phyloP scores from a whole-genome alignment of 345 rosid species.

The Carallia brachiata region DNA sequence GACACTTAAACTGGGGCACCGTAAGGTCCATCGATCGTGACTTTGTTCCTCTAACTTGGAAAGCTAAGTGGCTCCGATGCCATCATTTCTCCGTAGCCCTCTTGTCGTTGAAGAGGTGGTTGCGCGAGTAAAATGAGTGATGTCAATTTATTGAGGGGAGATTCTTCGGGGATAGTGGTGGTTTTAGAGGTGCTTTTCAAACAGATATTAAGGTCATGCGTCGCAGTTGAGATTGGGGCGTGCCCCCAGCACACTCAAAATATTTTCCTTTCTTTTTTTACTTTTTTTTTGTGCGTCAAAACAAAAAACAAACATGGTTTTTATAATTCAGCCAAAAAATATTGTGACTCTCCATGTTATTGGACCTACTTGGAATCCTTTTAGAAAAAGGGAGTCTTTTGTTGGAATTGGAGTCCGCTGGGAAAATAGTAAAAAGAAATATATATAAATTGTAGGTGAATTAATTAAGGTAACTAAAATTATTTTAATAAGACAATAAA shows the following conservation, averaged over 20 bases:
- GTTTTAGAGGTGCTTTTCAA: conserved; percentile 48
- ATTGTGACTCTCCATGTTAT: too few species aligned
- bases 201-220: conserved; percentile 64
- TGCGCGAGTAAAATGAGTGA: conserved; percentile 47
- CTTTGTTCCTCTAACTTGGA: conserved; percentile 8
- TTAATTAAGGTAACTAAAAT: too few species aligned
- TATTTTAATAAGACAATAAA: too few species aligned
- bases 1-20: too few species aligned
- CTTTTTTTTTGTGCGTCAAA: too few species aligned
- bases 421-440: too few species aligned
- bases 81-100: conserved; percentile 36
- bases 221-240: conserved; percentile 55
- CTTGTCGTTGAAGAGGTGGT: conserved; percentile 47
- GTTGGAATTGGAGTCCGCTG: too few species aligned
- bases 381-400: too few species aligned
- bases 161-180: conserved; percentile 26
- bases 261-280: neutral
- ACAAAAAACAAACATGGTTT: too few species aligned
- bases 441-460: too few species aligned
- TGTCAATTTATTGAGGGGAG: conserved; percentile 7
- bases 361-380: too few species aligned
- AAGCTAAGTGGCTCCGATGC: neutral
- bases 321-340: too few species aligned
- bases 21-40: conserved; percentile 3
- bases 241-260: conserved; percentile 34